Evolutionary conservation across 345 rosid species (phyloP).

Genomic region (Citrus inodora): DNA sequence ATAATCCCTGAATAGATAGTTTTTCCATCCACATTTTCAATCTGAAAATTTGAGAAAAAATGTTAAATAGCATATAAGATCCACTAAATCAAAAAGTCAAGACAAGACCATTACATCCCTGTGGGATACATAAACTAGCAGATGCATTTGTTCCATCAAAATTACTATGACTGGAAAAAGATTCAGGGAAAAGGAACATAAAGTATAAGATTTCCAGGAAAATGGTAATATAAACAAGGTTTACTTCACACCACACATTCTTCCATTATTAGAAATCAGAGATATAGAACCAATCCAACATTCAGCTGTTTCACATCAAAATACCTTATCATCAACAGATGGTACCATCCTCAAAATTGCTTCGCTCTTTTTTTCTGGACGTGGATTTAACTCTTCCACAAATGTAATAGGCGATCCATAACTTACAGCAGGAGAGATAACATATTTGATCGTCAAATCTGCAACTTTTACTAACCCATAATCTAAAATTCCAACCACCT

Average conservation of each 20-base stretch:
- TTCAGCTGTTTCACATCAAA: neutral
- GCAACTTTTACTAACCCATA: conserved; percentile 91
- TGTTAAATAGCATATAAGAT: neutral
- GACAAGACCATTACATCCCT: neutral
- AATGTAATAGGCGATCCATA: conserved; percentile 44
- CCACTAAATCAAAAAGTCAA: conserved; percentile 7
- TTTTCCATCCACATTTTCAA: conserved; percentile 51
- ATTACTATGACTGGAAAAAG: neutral
- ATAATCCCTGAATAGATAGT: conserved; percentile 56
- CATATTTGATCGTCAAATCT: conserved; percentile 80
- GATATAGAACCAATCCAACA: conserved; percentile 2
- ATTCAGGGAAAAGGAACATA: neutral
- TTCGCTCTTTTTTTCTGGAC: conserved; percentile 43
- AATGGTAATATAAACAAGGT: neutral
- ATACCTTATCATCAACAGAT: conserved; percentile 51
- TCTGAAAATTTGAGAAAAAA: conserved; percentile 34
- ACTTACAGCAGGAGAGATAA: conserved; percentile 67
- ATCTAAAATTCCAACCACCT: conserved; percentile 83
- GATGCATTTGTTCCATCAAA: neutral
- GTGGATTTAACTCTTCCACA: conserved; percentile 48
- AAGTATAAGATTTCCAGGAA: neutral
- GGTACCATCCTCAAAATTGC: conserved; percentile 50
- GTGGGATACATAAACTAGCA: neutral
- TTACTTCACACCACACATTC: neutral
- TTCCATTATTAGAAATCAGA: neutral